phyloP scores from a whole-genome alignment of 1,139 yeast species.

The Yamadazyma jaroonii region DNA sequence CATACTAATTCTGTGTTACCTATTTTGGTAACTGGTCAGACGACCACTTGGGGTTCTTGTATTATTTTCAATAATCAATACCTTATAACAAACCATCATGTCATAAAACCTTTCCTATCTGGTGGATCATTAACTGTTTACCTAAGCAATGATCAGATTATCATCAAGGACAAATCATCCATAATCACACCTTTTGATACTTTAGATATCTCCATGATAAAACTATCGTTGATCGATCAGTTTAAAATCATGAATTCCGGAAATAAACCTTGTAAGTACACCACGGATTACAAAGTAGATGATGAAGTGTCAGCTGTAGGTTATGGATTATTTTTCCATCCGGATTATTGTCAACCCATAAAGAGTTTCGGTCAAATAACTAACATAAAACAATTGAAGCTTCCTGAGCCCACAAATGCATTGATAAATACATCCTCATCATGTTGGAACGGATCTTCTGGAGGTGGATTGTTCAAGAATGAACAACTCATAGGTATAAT shows the following conservation, averaged over 20 bases:
- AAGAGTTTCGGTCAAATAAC: conserved; percentile 41
- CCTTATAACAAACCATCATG: conserved; percentile 37
- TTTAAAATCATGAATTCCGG: conserved; percentile 7
- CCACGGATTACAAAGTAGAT: conserved; percentile 21
- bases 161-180: conserved; percentile 5
- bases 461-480: conserved; percentile 56
- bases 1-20: conserved; percentile 17
- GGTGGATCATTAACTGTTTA: conserved; percentile 7
- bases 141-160: conserved; percentile 8
- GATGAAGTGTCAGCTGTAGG: conserved; percentile 49
- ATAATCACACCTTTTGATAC: conserved; percentile 27
- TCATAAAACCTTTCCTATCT: conserved; percentile 23
- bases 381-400: not conserved
- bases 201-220: conserved; percentile 38
- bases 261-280: conserved; percentile 10
- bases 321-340: conserved; percentile 50
- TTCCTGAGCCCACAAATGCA: conserved; percentile 12
- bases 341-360: conserved; percentile 33
- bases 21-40: conserved; percentile 10
- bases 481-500: conserved; percentile 51
- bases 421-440: conserved; percentile 55
- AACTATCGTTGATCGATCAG: conserved; percentile 16
- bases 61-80: conserved; percentile 24
- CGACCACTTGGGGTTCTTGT: conserved; percentile 37
- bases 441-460: conserved; percentile 79